Conservation (phyloP, 495 filamentous ascomycete genomes). For the Annulohypoxylon stygium region DNA sequence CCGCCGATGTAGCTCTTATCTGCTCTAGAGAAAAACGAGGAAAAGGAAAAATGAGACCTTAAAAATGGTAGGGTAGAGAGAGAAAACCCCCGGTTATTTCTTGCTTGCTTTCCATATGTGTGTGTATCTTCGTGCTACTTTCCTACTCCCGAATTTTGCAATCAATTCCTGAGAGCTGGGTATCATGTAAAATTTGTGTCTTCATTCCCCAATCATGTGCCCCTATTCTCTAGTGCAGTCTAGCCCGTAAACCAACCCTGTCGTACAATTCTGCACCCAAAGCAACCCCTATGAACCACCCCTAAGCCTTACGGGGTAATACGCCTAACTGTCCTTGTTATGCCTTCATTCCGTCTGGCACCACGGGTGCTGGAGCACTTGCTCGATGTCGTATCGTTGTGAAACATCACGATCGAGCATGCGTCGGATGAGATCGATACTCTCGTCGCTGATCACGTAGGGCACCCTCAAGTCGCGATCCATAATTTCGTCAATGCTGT, state of each 20-base stretch:
- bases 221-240: constrained; percentile 36
- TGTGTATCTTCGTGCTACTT: constrained; percentile 23
- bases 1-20: constrained; percentile 19
- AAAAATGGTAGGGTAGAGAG: constrained; percentile 6
- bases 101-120: constrained; percentile 23
- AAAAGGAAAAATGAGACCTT: background rate
- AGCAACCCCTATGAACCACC: background rate
- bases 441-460: constrained; percentile 89
- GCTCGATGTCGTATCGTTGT: constrained; percentile 80
- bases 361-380: constrained; percentile 91
- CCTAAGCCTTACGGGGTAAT: constrained; percentile 12
- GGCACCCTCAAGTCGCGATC: constrained; percentile 95
- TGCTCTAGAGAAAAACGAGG: constrained; percentile 21
- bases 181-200: constrained; percentile 42
- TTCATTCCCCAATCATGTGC: constrained; percentile 36
- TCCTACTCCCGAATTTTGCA: constrained; percentile 31
- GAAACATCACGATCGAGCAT: constrained; percentile 95
- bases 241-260: constrained; percentile 28
- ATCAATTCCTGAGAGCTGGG: constrained; percentile 40
- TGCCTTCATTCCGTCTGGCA: constrained; percentile 56
- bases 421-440: constrained; percentile 86
- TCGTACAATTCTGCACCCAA: constrained; percentile 28
- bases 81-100: background rate
- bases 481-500: constrained; percentile 99
- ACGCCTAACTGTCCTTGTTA: constrained; percentile 13